Percentiles rank a stretch among this genome's conserved stretches.
Evolutionary conservation across 2,329 filamentous ascomycete species (phyloP).

Genomic region (Colletotrichum spinosum): DNA sequence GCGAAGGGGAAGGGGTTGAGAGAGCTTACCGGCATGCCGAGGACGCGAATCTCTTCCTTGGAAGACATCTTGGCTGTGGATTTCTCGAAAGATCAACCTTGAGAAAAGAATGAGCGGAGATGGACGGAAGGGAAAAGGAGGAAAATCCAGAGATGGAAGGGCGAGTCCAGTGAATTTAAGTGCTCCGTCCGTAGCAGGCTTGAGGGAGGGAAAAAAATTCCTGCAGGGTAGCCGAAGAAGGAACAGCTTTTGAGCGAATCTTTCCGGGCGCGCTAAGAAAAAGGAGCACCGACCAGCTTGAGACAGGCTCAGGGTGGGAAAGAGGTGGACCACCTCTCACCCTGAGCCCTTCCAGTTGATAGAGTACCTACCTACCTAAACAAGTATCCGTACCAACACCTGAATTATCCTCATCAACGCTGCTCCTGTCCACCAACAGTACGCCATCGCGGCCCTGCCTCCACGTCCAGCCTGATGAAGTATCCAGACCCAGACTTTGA

Average conservation of each 20-base stretch:
- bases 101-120: conserved; percentile 74
- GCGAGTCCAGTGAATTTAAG: conserved; percentile 38
- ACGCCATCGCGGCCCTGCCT: conserved; percentile 9
- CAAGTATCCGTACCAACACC: too few species aligned
- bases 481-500: not conserved
- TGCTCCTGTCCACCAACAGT: not conserved
- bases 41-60: conserved; percentile 61
- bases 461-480: conserved; percentile 12
- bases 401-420: too few species aligned
- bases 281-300: conserved; percentile 34
- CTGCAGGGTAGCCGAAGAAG: conserved; percentile 53
- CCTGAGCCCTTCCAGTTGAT: too few species aligned
- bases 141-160: conserved; percentile 56
- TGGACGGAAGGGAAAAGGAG: conserved; percentile 52
- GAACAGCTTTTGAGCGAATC: conserved; percentile 65
- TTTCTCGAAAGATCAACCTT: conserved; percentile 55
- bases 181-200: conserved; percentile 56
- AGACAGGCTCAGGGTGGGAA: conserved; percentile 33
- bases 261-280: conserved; percentile 54
- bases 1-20: conserved; percentile 30
- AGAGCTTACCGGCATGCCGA: conserved; percentile 76
- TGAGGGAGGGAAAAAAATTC: conserved; percentile 64
- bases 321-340: conserved; percentile 40
- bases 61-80: conserved; percentile 65
- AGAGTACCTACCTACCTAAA: too few species aligned